A percentile compares a stretch with the other conserved stretches of the same genome.
phyloP scores from a whole-genome alignment of 1,139 yeast species.

The Kazachstania sp. region DNA sequence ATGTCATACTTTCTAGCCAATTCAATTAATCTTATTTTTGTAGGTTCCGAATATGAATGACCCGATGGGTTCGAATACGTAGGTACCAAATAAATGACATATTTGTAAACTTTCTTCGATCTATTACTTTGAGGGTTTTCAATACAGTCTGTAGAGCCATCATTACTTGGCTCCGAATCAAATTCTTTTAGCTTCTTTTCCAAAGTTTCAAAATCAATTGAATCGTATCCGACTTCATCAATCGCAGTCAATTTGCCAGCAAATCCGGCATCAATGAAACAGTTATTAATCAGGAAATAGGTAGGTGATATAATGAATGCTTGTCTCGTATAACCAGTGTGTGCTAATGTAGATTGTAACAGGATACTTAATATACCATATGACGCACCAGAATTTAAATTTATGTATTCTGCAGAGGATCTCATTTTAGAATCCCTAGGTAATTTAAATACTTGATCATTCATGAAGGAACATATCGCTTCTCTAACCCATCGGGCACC shows the following conservation, averaged over 20 bases:
- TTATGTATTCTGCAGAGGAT: slow-evolving; percentile 47
- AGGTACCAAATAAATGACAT: slow-evolving; percentile 74
- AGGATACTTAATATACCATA: slow-evolving; percentile 73
- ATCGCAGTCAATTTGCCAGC: slow-evolving; percentile 58
- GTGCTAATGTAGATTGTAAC: slow-evolving; percentile 46
- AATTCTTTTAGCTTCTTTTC: slow-evolving; percentile 39
- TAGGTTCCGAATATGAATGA: slow-evolving; percentile 45
- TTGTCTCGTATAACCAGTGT: slow-evolving; percentile 46
- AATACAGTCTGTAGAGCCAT: slow-evolving; percentile 19
- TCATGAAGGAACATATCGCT: slow-evolving; percentile 47
- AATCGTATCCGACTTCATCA: slow-evolving; percentile 42
- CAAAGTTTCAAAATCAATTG: slow-evolving; percentile 52
- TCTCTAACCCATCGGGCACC: slow-evolving; percentile 62
- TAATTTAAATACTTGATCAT: slow-evolving; percentile 33
- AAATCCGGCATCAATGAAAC: slow-evolving; percentile 76
- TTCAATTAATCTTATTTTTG: slow-evolving; percentile 48
- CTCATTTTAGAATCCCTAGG: slow-evolving; percentile 13
- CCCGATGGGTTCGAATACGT: slow-evolving; percentile 86
- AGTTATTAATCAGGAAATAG: slow-evolving; percentile 66
- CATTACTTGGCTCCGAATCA: slow-evolving; percentile 18
- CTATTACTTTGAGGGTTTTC: slow-evolving; percentile 40
- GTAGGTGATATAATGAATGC: slow-evolving; percentile 81
- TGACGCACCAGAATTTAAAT: slow-evolving; percentile 83
- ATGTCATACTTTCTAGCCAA: slow-evolving; percentile 73
- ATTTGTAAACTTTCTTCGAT: slow-evolving; percentile 50